phyloP scores from a whole-genome alignment of 2,329 filamentous ascomycete species.

The Lizonia empirigonia region DNA sequence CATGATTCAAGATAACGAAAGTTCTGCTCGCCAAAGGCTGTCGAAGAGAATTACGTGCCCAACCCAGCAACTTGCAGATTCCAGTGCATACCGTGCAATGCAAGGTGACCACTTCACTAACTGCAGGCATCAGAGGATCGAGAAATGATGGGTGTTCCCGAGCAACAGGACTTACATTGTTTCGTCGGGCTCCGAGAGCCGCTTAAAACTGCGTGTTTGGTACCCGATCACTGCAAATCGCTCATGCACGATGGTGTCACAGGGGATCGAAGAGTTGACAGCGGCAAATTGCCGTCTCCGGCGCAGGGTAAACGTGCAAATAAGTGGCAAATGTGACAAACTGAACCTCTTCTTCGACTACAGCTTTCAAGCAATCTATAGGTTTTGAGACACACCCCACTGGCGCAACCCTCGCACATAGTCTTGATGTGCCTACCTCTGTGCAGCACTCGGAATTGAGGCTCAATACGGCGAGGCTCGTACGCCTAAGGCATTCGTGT shows the following conservation, averaged over 20 bases:
- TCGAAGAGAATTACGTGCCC: no score
- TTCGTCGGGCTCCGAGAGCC: neutral
- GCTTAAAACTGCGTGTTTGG: neutral
- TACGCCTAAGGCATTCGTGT: neutral
- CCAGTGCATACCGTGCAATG: neutral
- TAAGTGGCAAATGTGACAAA: neutral
- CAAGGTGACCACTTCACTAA: neutral
- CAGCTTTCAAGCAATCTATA: neutral
- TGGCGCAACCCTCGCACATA: neutral
- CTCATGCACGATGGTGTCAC: conserved; percentile 13
- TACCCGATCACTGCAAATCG: neutral
- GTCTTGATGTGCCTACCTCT: neutral
- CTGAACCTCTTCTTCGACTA: neutral
- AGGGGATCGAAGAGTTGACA: neutral
- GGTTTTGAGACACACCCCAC: neutral
- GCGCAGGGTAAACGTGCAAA: neutral
- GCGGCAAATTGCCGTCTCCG: neutral
- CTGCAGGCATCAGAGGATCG: neutral
- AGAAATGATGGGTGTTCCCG: neutral
- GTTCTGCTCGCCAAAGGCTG: no score
- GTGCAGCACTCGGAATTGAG: no score
- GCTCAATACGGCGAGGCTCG: neutral
- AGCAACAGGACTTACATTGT: neutral
- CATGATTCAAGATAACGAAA: neutral
- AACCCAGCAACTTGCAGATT: no score